Percentiles rank a stretch among this genome's conserved stretches.
These are phyloP conservation scores for Aureobasidium musti DNA, from an alignment of 2,329 filamentous ascomycete species.

Conservation along the genomic window DNA sequence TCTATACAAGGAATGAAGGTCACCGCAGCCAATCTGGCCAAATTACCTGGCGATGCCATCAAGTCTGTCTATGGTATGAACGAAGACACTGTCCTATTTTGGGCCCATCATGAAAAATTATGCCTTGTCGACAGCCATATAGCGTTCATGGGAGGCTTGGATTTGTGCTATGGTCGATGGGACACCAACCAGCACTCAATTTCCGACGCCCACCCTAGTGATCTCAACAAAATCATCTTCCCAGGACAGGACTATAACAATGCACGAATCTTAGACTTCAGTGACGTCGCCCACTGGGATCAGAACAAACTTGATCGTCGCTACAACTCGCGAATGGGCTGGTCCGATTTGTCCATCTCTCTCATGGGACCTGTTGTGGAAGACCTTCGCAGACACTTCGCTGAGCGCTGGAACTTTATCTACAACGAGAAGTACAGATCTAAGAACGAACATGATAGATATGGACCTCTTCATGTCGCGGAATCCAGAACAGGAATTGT, in stretches of 20 bases:
- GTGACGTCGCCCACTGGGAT: constrained; percentile 66
- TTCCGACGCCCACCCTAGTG: constrained; percentile 76
- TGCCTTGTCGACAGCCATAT: constrained; percentile 75
- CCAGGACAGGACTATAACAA: constrained; percentile 95
- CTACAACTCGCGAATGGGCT: constrained; percentile 79
- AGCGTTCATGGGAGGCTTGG: constrained; percentile 89
- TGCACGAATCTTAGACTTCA: constrained; percentile 72
- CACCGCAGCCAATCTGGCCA: constrained; percentile 58
- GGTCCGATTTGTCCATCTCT: constrained; percentile 82
- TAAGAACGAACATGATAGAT: constrained; percentile 53
- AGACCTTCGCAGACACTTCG: constrained; percentile 75
- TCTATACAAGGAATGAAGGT: constrained; percentile 59
- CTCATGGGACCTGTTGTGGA: constrained; percentile 72
- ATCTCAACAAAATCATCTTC: constrained; percentile 75
- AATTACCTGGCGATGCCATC: constrained; percentile 70
- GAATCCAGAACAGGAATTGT: constrained; percentile 42
- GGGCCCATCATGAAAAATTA: constrained; percentile 93
- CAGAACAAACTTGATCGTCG: constrained; percentile 80
- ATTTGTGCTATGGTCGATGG: constrained; percentile 84
- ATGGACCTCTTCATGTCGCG: constrained; percentile 45
- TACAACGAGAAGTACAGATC: constrained; percentile 76
- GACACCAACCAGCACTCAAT: constrained; percentile 83
- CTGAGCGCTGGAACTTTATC: constrained; percentile 90
- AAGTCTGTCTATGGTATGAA: constrained; percentile 79
- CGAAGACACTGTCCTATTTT: constrained; percentile 80